Base-by-base conservation (phyloP, 192 early-diverging fungal species). In the Linnemannia elongata region DNA sequence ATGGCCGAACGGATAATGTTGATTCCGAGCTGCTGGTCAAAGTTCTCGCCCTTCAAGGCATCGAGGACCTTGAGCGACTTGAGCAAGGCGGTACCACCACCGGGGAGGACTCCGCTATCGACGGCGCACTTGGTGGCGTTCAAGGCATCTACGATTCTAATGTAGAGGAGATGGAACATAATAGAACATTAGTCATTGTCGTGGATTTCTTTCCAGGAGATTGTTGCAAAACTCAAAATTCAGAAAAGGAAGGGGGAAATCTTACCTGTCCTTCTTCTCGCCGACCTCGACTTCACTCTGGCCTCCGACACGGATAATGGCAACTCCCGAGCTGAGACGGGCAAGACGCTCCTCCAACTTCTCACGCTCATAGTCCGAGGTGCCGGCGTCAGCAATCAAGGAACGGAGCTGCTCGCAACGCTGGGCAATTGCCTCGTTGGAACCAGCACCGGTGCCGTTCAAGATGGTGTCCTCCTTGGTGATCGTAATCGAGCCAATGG, bases 381-480 rank as follows among this genome's bases (percentile, higher is more conserved):
- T 95, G 70, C 95, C 90, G 33, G 91, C 38, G 76, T 94, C 93
- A 86, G 88, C 91, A 78, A 99, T 98, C 79, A 97, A 93, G 27
- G 94, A 91, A 86, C 99, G 98, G 90, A 99, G 96, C 92, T 99
- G 98, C 89, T 99, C 98, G 88, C 98, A 96, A 79, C 99, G 97
- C 90, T 97, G 95, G 87, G 91, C 91, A 89, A 99, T 93, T 63
- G 90, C 86, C 78, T 97, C 98, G 92, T 97, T 98, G 90, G 92
- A 89, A 76, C 98, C 98, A 47, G 93, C 96, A 63, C 99, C 98
- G 88, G 99, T 99, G 72, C 99, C 93, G 79, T 87, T 87, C 89
- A 99, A 94, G 79, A 99, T 97, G 24, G 99, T 99, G 89, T 99
- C 97, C 90, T 99, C 99, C 94, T 99, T 99, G 88, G 98, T 99